phyloP scores from a whole-genome alignment of 345 rosid genomes.

The Conringia planisiliqua region DNA sequence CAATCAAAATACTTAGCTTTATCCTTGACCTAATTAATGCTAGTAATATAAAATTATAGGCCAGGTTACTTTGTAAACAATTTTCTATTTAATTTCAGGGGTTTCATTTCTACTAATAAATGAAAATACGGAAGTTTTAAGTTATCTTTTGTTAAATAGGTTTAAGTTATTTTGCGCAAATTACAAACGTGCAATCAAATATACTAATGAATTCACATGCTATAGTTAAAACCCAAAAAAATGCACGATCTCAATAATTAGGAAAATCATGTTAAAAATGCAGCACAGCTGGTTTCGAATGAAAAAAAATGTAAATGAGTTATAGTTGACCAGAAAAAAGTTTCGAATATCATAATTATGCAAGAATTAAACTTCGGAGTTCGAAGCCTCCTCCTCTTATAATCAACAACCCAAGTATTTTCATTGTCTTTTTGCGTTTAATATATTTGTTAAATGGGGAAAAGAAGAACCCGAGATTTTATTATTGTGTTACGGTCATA shows the following conservation, averaged over 20 bases:
- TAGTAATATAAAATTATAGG: background rate
- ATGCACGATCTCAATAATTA: background rate
- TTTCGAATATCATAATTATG: background rate
- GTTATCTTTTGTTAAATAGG: background rate
- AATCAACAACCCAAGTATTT: too few species aligned
- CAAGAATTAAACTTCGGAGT: background rate
- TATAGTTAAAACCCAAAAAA: background rate
- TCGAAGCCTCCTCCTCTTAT: too few species aligned
- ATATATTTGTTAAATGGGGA: too few species aligned
- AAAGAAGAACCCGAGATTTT: too few species aligned
- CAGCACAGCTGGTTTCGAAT: background rate
- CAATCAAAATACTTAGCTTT: slow-evolving; percentile 3
- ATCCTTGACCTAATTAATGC: background rate
- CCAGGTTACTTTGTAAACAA: background rate
- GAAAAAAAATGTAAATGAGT: background rate
- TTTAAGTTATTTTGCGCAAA: background rate
- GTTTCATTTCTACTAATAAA: background rate
- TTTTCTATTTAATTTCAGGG: background rate
- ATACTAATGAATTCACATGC: background rate
- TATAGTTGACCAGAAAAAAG: too few species aligned
- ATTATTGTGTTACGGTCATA: too few species aligned
- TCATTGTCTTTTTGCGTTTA: too few species aligned
- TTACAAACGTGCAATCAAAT: too few species aligned
- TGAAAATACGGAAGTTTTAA: background rate
- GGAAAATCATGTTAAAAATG: background rate